Evolutionary conservation across 306 rosid genomes (phyloP), one percentile per base, ranked within the genome.

Genomic region (Senna tora): DNA sequence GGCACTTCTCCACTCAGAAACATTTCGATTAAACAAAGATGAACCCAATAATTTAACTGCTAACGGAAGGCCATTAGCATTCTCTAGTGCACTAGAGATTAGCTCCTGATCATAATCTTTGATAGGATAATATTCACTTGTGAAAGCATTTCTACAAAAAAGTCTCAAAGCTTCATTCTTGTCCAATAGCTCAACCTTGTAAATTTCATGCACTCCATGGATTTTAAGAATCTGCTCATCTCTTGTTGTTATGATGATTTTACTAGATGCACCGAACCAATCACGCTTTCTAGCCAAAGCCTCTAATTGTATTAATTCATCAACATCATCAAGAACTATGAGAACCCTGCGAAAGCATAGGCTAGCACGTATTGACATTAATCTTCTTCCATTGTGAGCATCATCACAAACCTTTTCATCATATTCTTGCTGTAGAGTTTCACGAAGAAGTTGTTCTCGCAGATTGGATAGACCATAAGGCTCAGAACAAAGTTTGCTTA

Each of bases 271-370:
- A 2, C 3, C 13, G 65, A 65, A 67, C 68, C 38, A 45, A 7
- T n/a, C 5, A 2, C 73, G 61, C 7, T 71, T 54, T 55, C 58
- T 46, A 9, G 34, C 69, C 68, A 78, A 36, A 1, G 55, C 33
- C 15, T 71, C 63, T 25, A 55, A 7, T 64, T 33, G 55, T 25
- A 3, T 25, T 3, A 25, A 25, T 25, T 25, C 30, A 13, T 71
- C 74, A 20, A 16, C 63, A 71, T 72, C 28, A 36, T 78, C 77
- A 46, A 78, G 53, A 54, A 78, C 77, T n/a, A 72, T 0, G 11
- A 71, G 77, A 2, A 55, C 21, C 53, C 55, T 78, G n/a, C 14
- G 22, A 0, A 7, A 38, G 19, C 4, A 6, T 2, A 77, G 50
- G 49, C 81, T 64, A 15, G 25, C 25, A 8, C 36, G 15, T 54